phyloP scores from a whole-genome alignment of 2,329 filamentous ascomycete species.

The Gnomoniopsis sp. region DNA sequence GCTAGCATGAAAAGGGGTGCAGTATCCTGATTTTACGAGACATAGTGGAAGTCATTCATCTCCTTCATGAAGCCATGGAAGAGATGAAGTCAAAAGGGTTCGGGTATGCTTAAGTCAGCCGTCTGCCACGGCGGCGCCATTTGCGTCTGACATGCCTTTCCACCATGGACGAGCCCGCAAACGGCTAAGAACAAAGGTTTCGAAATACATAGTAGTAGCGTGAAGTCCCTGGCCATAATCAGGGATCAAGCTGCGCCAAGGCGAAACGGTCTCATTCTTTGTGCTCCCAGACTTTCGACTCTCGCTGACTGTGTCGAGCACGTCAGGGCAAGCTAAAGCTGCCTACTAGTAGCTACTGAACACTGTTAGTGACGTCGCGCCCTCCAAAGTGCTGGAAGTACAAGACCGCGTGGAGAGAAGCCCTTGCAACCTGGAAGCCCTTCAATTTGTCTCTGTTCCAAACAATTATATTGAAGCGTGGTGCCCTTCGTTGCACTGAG shows the following conservation, averaged over 20 bases:
- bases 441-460: too few species aligned
- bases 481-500: not conserved
- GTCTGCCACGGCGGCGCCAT: not conserved
- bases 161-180: not conserved
- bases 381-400: not conserved
- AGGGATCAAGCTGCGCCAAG: too few species aligned
- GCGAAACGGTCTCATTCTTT: too few species aligned
- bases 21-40: too few species aligned
- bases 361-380: too few species aligned
- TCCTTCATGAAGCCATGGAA: not conserved
- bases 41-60: too few species aligned
- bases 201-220: too few species aligned
- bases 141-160: not conserved
- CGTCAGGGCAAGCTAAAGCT: not conserved
- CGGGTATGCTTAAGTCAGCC: not conserved
- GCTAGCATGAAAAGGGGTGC: too few species aligned
- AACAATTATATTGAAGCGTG: too few species aligned
- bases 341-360: not conserved
- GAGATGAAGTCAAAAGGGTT: conserved; percentile 5
- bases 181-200: not conserved
- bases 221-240: too few species aligned
- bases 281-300: too few species aligned
- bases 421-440: not conserved
- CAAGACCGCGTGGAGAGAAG: not conserved
- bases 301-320: not conserved